Evolutionary conservation across 164 flowering plant genomes (phyloP).

Genomic region (Berberis thunbergii): DNA sequence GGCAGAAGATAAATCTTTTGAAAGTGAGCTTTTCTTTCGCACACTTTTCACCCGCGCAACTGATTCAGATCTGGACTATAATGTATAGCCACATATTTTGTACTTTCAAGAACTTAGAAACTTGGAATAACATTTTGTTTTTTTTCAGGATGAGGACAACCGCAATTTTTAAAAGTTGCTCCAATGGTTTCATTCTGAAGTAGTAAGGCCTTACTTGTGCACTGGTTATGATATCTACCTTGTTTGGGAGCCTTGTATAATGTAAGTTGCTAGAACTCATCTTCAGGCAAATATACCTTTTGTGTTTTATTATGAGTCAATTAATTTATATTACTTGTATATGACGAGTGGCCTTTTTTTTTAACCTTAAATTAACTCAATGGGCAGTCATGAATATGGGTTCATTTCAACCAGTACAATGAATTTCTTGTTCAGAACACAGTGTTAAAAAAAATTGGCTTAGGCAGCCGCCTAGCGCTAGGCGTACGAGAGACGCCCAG

Average conservation of each 20-base stretch:
- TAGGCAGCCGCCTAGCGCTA: too few relatives aligned
- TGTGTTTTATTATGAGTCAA: too few relatives aligned
- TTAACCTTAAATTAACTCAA: too few relatives aligned
- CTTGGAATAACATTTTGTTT: neutral
- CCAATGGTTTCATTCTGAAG: slow-evolving; percentile 21
- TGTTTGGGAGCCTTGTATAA: slow-evolving; percentile 87
- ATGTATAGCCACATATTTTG: neutral
- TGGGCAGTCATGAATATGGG: too few relatives aligned
- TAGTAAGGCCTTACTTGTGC: slow-evolving; percentile 67
- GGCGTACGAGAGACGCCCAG: too few relatives aligned
- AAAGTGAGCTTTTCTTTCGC: slow-evolving; percentile 16
- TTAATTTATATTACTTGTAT: too few relatives aligned
- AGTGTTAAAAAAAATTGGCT: too few relatives aligned
- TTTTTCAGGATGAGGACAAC: slow-evolving; percentile 28
- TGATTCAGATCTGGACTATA: neutral
- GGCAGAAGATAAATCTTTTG: slow-evolving; percentile 36
- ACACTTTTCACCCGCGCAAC: neutral
- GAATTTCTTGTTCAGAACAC: too few relatives aligned
- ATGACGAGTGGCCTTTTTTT: too few relatives aligned
- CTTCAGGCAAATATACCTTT: neutral
- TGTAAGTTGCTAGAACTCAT: slow-evolving; percentile 39
- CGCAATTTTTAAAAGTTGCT: slow-evolving; percentile 11
- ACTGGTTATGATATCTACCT: slow-evolving; percentile 88
- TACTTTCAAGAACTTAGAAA: neutral
- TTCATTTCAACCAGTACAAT: too few relatives aligned